These are phyloP conservation scores for Chrysosporium queenslandicum DNA, from an alignment of 2,329 filamentous ascomycete genomes.

Conservation along the genomic window DNA sequence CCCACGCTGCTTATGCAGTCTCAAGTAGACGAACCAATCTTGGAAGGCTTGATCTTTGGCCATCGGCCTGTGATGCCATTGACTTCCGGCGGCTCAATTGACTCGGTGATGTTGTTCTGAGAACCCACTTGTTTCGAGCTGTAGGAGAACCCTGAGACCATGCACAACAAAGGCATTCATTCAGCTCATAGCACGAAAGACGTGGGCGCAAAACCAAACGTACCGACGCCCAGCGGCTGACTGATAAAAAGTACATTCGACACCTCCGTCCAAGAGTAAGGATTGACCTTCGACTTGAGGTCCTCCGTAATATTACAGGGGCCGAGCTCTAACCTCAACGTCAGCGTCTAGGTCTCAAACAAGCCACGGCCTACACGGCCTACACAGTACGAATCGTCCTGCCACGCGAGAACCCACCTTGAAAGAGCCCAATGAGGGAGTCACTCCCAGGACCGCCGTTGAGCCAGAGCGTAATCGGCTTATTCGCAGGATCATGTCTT, in stretches of 20 bases:
- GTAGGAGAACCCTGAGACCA: constrained; percentile 28
- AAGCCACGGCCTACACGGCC: not conserved
- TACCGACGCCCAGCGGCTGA: constrained; percentile 50
- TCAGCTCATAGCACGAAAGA: no score
- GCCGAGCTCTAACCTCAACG: constrained; percentile 27
- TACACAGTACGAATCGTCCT: not conserved
- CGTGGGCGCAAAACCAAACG: no score
- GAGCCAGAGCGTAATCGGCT: constrained; percentile 53
- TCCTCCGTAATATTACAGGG: constrained; percentile 39
- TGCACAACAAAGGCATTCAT: no score
- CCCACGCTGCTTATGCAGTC: no score
- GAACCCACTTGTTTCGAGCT: constrained; percentile 31
- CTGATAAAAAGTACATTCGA: constrained; percentile 54
- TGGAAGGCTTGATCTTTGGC: constrained; percentile 42
- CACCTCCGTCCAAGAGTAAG: constrained; percentile 50
- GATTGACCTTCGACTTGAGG: constrained; percentile 43
- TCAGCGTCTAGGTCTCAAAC: constrained; percentile 15
- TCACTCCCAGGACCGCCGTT: constrained; percentile 52
- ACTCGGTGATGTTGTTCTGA: constrained; percentile 36
- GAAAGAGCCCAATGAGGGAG: constrained; percentile 45
- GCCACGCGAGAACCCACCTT: constrained; percentile 30
- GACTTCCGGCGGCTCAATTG: constrained; percentile 37
- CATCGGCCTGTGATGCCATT: constrained; percentile 40
- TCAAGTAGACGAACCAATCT: constrained; percentile 28
- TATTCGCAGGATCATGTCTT: constrained; percentile 42